Percentiles rank a stretch among this genome's conserved stretches.
Conservation (phyloP, 176 grass and related monocot species). For the Triticum turgidum region DNA sequence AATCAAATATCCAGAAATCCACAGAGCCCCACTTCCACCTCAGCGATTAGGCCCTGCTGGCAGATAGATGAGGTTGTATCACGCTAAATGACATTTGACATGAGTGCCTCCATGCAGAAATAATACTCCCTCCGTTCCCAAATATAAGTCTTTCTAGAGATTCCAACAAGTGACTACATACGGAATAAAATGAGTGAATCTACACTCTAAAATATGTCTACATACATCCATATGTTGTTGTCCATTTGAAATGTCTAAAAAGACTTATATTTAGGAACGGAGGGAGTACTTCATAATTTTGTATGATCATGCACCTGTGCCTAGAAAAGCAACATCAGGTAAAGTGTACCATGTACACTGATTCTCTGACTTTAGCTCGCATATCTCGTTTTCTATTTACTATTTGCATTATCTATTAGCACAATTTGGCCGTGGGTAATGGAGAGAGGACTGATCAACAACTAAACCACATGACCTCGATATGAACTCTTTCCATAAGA, state of each 20-base stretch:
- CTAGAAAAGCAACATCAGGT: not conserved
- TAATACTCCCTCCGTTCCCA: not conserved
- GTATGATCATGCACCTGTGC: slow-evolving; percentile 15
- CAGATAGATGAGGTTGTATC: not conserved
- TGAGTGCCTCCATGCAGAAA: not conserved
- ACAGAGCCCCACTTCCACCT: not conserved
- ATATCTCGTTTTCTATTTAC: not conserved
- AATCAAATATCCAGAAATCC: not conserved
- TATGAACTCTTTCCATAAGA: not conserved
- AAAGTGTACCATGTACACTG: not conserved
- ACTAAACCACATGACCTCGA: not conserved
- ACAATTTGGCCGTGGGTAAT: not conserved
- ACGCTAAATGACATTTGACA: not conserved
- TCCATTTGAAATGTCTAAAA: too few species aligned
- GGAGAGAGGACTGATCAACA: not conserved
- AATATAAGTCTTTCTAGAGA: too few species aligned
- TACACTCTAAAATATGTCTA: too few species aligned
- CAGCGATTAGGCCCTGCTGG: not conserved
- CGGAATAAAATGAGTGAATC: too few species aligned
- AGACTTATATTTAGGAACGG: too few species aligned
- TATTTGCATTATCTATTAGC: not conserved
- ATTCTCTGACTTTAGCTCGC: not conserved
- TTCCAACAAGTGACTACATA: too few species aligned
- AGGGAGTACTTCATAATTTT: not conserved
- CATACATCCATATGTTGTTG: too few species aligned